Percentiles rank a stretch among this genome's conserved stretches.
Evolutionary conservation across 768 basidiomycete genomes (phyloP).

Genomic region (Pulveroboletus sp.): DNA sequence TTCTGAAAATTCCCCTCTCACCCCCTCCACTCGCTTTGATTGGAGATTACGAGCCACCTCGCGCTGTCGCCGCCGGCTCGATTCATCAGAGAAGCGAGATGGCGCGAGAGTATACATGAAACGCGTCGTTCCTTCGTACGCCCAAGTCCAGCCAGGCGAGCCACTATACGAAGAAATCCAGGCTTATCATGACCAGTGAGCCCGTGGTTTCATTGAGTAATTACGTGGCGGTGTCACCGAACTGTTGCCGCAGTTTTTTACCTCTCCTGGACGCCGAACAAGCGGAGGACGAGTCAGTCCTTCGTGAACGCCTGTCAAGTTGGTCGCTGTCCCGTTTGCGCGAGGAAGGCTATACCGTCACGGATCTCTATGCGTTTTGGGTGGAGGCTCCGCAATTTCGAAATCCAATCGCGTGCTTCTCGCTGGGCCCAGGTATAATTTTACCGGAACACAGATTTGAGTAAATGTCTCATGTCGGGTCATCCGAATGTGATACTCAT

Average conservation of each 20-base stretch:
- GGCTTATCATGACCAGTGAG: slow-evolving; percentile 53
- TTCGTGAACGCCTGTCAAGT: slow-evolving; percentile 58
- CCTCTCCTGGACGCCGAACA: slow-evolving; percentile 55
- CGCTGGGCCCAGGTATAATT: slow-evolving; percentile 53
- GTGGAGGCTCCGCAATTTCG: slow-evolving; percentile 58
- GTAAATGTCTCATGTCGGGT: slow-evolving; percentile 37
- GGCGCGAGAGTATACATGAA: slow-evolving; percentile 28
- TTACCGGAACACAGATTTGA: slow-evolving; percentile 68
- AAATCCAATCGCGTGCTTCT: slow-evolving; percentile 62
- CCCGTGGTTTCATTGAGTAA: background rate
- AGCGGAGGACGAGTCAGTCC: slow-evolving; percentile 52
- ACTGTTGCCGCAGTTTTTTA: slow-evolving; percentile 38
- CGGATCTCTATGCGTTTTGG: slow-evolving; percentile 65
- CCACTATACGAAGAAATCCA: slow-evolving; percentile 47
- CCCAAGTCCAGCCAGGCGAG: slow-evolving; percentile 33
- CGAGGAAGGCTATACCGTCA: slow-evolving; percentile 71
- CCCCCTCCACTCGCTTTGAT: slow-evolving; percentile 43
- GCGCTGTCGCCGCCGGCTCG: slow-evolving; percentile 23
- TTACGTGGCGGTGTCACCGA: background rate
- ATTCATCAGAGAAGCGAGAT: slow-evolving; percentile 6
- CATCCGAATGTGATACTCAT: background rate
- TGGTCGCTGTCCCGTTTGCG: slow-evolving; percentile 61
- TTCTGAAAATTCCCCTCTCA: slow-evolving; percentile 26
- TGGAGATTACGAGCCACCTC: slow-evolving; percentile 58
- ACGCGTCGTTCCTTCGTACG: slow-evolving; percentile 36